phyloP scores from a whole-genome alignment of 129 eudicot species.

The Artemisia annua region DNA sequence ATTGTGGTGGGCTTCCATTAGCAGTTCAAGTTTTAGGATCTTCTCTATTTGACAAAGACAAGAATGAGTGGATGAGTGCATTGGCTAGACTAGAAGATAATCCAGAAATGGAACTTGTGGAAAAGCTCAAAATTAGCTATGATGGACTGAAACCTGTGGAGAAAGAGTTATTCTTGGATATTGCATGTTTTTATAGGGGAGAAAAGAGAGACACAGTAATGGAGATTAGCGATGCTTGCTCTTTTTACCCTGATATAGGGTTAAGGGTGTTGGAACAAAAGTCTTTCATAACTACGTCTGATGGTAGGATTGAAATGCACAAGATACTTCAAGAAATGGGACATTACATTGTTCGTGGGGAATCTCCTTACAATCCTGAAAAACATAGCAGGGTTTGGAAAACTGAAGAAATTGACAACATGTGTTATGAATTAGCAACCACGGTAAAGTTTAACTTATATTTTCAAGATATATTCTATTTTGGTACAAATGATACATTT shows the following conservation, averaged over 20 bases:
- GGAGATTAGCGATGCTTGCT: background rate
- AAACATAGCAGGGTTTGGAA: background rate
- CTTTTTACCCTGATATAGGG: background rate
- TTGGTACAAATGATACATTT: too few species aligned
- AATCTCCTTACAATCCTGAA: background rate
- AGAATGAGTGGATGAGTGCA: background rate
- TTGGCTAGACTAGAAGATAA: background rate
- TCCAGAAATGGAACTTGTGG: background rate
- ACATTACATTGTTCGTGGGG: background rate
- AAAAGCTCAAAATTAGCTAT: conserved; percentile 5
- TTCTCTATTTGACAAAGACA: background rate
- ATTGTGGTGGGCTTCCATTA: background rate
- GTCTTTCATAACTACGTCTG: background rate
- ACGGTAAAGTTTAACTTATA: background rate
- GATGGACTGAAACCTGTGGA: background rate
- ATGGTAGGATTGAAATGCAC: background rate
- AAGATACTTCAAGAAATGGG: background rate
- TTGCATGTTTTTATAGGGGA: too few species aligned
- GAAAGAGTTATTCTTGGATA: too few species aligned
- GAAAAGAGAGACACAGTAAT: background rate
- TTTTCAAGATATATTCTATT: background rate
- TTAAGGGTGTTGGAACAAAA: background rate
- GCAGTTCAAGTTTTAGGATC: background rate
- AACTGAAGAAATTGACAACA: background rate
- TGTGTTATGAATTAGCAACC: background rate